Evolutionary conservation across 1,284 basidiomycete species (phyloP).

Genomic region (Xerocomus minutiporus): DNA sequence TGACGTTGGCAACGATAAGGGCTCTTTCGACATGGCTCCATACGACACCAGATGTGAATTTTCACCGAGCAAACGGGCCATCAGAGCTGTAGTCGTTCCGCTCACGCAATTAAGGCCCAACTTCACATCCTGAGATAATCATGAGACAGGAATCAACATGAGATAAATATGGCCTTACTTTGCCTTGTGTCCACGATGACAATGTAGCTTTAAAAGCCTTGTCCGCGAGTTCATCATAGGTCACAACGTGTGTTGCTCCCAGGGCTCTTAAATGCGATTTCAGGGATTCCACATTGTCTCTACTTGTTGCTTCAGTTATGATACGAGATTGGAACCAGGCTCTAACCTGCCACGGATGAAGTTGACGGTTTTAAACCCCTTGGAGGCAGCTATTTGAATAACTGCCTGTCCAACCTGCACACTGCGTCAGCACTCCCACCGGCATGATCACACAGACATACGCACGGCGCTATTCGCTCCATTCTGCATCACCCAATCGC

Average conservation of each 20-base stretch:
- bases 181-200: constrained; percentile 57
- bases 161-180: constrained; percentile 35
- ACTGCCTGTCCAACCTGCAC: constrained; percentile 71
- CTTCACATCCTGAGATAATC: constrained; percentile 43
- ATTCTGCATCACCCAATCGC: constrained; percentile 79
- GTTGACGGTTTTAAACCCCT: constrained; percentile 70
- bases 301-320: constrained; percentile 22
- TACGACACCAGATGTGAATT: constrained; percentile 78
- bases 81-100: constrained; percentile 61
- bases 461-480: constrained; percentile 78
- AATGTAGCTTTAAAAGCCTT: constrained; percentile 48
- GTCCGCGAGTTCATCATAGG: constrained; percentile 66
- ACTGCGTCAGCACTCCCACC: constrained; percentile 2
- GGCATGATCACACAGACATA: not conserved
- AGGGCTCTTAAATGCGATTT: constrained; percentile 50
- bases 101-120: constrained; percentile 79
- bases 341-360: constrained; percentile 66
- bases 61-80: constrained; percentile 61
- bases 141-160: not conserved
- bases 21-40: constrained; percentile 84
- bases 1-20: constrained; percentile 72
- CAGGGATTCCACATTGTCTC: constrained; percentile 50
- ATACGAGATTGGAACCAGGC: not conserved
- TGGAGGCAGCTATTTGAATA: constrained; percentile 71
- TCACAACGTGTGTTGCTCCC: constrained; percentile 70